Conservation (phyloP, 2,329 filamentous ascomycete genomes). For the Phaeosphaeriaceae sp. region DNA sequence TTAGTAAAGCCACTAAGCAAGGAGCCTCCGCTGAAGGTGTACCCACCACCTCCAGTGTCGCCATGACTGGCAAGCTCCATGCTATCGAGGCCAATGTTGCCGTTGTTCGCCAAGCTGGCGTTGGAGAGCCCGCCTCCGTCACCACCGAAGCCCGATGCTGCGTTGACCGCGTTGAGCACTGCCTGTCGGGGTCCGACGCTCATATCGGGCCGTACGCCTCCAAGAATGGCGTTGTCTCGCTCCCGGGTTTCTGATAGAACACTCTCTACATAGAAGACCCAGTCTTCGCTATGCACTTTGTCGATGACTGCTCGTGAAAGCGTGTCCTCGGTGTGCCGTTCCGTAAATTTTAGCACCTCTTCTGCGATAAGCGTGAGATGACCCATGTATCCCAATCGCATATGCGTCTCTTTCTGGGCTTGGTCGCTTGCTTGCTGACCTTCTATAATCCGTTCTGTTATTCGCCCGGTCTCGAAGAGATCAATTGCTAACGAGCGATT, state of each 20-base stretch:
- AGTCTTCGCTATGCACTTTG: slow-evolving; percentile 85
- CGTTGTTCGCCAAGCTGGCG: slow-evolving; percentile 76
- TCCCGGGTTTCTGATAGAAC: slow-evolving; percentile 92
- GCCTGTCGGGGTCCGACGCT: slow-evolving; percentile 79
- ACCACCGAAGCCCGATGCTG: slow-evolving; percentile 62
- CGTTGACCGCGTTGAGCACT: slow-evolving; percentile 65
- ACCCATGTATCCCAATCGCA: slow-evolving; percentile 97
- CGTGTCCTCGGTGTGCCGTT: slow-evolving; percentile 87
- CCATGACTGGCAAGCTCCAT: slow-evolving; percentile 71
- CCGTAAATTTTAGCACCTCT: slow-evolving; percentile 98
- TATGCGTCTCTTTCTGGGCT: slow-evolving; percentile 81
- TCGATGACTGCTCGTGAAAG: slow-evolving; percentile 84
- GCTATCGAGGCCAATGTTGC: slow-evolving; percentile 59
- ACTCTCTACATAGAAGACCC: slow-evolving; percentile 94
- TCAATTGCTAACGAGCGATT: slow-evolving; percentile 90
- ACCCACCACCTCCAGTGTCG: slow-evolving; percentile 74
- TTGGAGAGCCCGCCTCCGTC: slow-evolving; percentile 65
- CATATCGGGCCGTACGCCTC: slow-evolving; percentile 90
- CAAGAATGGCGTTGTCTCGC: slow-evolving; percentile 96
- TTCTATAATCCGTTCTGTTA: slow-evolving; percentile 90
- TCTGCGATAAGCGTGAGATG: slow-evolving; percentile 96
- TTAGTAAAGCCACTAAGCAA: slow-evolving; percentile 91
- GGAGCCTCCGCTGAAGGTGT: slow-evolving; percentile 74
- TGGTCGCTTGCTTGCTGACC: slow-evolving; percentile 88
- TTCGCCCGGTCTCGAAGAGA: slow-evolving; percentile 86